A percentile compares a stretch with the other conserved stretches of the same genome.
phyloP scores from a whole-genome alignment of 108 stramenopile genomes.

The Nitzschia putrida region DNA sequence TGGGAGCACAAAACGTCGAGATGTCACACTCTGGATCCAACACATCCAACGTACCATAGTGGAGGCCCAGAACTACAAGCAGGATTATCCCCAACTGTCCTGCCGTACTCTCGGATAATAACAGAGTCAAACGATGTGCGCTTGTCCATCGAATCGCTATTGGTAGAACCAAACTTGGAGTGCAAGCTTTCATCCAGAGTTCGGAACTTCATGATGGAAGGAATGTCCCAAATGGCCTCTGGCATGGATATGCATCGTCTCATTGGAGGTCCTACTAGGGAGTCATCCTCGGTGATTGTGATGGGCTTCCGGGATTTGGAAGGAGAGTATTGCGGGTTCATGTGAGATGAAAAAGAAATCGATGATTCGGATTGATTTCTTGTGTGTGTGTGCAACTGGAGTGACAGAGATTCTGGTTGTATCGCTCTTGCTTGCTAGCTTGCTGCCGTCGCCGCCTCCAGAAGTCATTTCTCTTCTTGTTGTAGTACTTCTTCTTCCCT shows the following conservation, averaged over 20 bases:
- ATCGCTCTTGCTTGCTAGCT: too few species aligned
- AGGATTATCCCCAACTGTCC: slow-evolving; percentile 63
- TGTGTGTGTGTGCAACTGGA: too few species aligned
- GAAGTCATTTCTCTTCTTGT: too few species aligned
- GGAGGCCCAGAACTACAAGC: slow-evolving; percentile 48
- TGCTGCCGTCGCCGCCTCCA: too few species aligned
- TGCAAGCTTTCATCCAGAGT: slow-evolving; percentile 59
- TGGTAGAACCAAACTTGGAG: slow-evolving; percentile 29
- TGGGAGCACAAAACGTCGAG: neutral
- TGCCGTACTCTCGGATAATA: slow-evolving; percentile 53
- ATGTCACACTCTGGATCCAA: neutral
- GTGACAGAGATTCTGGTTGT: too few species aligned
- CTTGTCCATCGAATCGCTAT: neutral
- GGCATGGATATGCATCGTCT: slow-evolving; percentile 30
- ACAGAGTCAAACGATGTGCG: slow-evolving; percentile 35
- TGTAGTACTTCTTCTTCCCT: too few species aligned
- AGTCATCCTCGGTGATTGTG: slow-evolving; percentile 20
- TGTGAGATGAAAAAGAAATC: too few species aligned
- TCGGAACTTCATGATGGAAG: slow-evolving; percentile 42
- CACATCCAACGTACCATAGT: slow-evolving; percentile 26
- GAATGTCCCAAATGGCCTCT: slow-evolving; percentile 12
- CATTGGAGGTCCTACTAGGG: neutral
- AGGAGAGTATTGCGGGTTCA: neutral
- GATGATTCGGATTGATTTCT: too few species aligned
- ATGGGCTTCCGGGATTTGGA: neutral